Conservation (phyloP, 2,329 filamentous ascomycete species). For the Venturiaceae sp. region DNA sequence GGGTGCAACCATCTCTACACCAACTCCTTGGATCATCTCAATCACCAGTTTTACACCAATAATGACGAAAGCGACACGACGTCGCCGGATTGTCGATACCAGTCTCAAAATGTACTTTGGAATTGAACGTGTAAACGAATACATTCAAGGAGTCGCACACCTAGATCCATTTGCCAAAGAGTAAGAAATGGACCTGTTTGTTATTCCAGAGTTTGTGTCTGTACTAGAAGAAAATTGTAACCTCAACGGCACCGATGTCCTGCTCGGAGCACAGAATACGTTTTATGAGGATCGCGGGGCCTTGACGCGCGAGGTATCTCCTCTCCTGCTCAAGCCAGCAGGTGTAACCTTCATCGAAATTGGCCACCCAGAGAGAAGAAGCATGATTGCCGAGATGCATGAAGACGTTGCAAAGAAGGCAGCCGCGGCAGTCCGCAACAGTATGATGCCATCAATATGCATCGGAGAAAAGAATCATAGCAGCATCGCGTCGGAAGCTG, state of each 20-base stretch:
- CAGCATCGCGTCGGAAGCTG: constrained; percentile 34
- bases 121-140: constrained; percentile 47
- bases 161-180: constrained; percentile 43
- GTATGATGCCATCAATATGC: constrained; percentile 69
- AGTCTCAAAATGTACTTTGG: constrained; percentile 77
- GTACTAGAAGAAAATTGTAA: constrained; percentile 44
- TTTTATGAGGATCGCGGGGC: constrained; percentile 61
- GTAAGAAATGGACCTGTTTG: constrained; percentile 57
- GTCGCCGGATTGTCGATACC: constrained; percentile 59
- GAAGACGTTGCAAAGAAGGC: constrained; percentile 58
- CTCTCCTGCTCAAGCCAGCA: too few relatives aligned
- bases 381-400: constrained; percentile 68
- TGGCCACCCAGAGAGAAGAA: constrained; percentile 69
- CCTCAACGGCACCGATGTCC: constrained; percentile 42
- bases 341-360: constrained; percentile 71
- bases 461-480: constrained; percentile 59
- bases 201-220: constrained; percentile 70
- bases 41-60: constrained; percentile 3
- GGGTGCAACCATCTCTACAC: too few relatives aligned
- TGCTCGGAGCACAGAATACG: constrained; percentile 67
- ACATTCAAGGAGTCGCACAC: constrained; percentile 31
- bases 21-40: background rate
- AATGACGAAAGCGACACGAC: constrained; percentile 25
- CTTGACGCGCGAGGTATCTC: constrained; percentile 71
- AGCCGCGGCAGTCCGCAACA: constrained; percentile 56